Conservation (phyloP, 2,329 filamentous ascomycete species). For the Alternaria sp. region DNA sequence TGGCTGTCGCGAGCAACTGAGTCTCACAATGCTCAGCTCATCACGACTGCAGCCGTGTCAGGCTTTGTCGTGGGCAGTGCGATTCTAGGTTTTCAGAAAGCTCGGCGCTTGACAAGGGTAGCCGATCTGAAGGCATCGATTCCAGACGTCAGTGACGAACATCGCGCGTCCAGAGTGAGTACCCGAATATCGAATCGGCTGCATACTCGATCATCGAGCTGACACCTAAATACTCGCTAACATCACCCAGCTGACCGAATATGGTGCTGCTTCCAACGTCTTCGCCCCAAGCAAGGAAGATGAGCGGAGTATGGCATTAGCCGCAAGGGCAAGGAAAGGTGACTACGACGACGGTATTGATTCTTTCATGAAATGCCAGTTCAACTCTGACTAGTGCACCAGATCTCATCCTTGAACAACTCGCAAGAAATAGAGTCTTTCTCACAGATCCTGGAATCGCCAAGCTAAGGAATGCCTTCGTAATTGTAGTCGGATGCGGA, state of each 20-base stretch:
- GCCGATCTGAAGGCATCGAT: slow-evolving; percentile 67
- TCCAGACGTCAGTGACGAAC: slow-evolving; percentile 59
- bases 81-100: slow-evolving; percentile 64
- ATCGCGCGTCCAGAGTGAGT: slow-evolving; percentile 59
- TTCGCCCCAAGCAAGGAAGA: slow-evolving; percentile 59
- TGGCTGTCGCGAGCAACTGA: slow-evolving; percentile 54
- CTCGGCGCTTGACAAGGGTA: slow-evolving; percentile 61
- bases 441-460: slow-evolving; percentile 80
- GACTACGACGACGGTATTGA: slow-evolving; percentile 68
- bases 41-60: slow-evolving; percentile 70
- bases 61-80: slow-evolving; percentile 57
- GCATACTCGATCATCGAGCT: slow-evolving; percentile 27
- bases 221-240: slow-evolving; percentile 36
- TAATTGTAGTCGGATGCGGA: slow-evolving; percentile 90
- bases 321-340: slow-evolving; percentile 65
- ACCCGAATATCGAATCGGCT: neutral
- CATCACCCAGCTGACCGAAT: slow-evolving; percentile 63
- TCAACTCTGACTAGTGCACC: slow-evolving; percentile 5
- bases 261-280: slow-evolving; percentile 60
- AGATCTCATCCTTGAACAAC: slow-evolving; percentile 92
- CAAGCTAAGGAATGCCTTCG: slow-evolving; percentile 79
- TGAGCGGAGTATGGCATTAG: slow-evolving; percentile 63
- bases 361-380: neutral
- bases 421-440: slow-evolving; percentile 92
- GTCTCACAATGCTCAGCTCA: slow-evolving; percentile 65